Base-by-base conservation (phyloP, 495 filamentous ascomycete species). In the Durotheca rogersii region DNA sequence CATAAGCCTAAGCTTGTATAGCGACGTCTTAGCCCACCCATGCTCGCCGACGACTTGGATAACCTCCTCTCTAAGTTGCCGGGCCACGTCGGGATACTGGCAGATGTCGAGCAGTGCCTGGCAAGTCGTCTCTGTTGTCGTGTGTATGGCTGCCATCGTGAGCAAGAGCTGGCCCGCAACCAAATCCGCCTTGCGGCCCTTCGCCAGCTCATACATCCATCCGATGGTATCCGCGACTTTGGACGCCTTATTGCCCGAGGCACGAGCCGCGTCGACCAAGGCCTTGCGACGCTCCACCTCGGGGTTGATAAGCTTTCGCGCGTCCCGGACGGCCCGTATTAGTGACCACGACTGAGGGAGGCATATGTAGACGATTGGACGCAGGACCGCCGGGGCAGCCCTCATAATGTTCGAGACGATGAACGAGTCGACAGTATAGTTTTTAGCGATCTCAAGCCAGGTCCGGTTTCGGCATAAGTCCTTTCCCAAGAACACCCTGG, bases 1-100 rank as follows among this genome's bases (percentile, higher is more conserved):
- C 72, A 82, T 68, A 38, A 77, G 56, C 56, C 71, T 74, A 45
- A 82, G 56, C 55, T 79, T 79, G 16, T 67, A 64, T 15, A 80
- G 30, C 4, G 71, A 72, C 11, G 68, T 68, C 63, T 76, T 80
- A 27, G 72, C 70, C 65, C 78, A 66, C 7, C 64, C 63, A 11
- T 69, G 35, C 34, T 64, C 45, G 23, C 56, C 49, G 17, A 70
- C 57, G 11, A 73, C 72, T 21, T 62, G 51, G 30, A 63, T 52
- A 35, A 73, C 63, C 59, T 75, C 74, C 6, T 73, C 50, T 3
- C 72, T 60, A 19, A 77, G 60, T 16, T 57, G 53, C 12, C 69
- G 44, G 7, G 68, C 45, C 15, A 75, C 51, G 14, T 73, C 70
- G 5, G 69, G 67, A 14, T 70, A 51, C 15, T 56, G 48, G 41